Conservation (phyloP, 73 alveolate genomes). For the Tetrahymena thermophila region DNA sequence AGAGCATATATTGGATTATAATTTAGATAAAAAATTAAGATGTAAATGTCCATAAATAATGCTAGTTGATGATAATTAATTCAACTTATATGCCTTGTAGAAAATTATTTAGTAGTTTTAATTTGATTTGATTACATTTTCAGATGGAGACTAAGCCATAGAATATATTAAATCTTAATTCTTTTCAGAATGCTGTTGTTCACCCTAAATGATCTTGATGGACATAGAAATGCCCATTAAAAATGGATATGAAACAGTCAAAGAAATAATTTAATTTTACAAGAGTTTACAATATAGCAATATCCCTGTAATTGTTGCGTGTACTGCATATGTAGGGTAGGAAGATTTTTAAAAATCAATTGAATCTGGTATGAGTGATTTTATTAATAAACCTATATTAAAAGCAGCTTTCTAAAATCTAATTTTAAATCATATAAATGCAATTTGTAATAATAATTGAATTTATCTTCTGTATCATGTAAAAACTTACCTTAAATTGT, state of each 20-base stretch:
- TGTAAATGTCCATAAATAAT: not conserved
- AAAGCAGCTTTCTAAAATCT: not conserved
- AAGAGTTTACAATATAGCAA: not conserved
- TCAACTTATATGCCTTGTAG: not conserved
- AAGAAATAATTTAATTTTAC: not conserved
- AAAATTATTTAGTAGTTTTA: not conserved
- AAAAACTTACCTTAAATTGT: no score
- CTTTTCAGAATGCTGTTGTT: not conserved
- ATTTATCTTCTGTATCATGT: no score
- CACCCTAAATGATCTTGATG: not conserved
- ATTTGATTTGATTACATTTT: not conserved
- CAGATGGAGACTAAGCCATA: not conserved
- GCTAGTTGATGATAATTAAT: not conserved
- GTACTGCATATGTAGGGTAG: not conserved
- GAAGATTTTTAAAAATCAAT: not conserved
- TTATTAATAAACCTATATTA: not conserved
- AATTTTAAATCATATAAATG: not conserved
- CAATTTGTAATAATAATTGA: no score
- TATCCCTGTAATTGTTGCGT: not conserved
- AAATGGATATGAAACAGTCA: not conserved
- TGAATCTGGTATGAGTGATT: not conserved
- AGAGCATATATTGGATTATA: not conserved
- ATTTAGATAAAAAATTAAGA: not conserved
- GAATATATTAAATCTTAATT: not conserved
- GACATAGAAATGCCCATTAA: not conserved